Evolutionary conservation across 73 alveolate species (phyloP).

Genomic region (Tetrahymena thermophila): DNA sequence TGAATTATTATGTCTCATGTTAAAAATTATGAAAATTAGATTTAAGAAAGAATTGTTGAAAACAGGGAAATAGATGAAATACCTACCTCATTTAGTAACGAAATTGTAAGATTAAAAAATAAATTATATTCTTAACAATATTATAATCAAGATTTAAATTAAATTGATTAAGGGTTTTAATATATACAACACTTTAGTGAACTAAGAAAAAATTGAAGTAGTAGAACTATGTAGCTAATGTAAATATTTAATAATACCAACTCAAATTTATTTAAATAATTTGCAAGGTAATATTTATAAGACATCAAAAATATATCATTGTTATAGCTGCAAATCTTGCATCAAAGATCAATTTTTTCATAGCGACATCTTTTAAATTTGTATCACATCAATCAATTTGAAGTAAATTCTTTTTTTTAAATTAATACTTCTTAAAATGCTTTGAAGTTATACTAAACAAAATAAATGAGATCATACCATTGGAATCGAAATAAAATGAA

Average conservation of each 20-base stretch:
- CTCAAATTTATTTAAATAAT: background rate
- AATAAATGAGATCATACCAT: too few relatives aligned
- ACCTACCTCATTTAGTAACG: background rate
- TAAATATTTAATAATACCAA: background rate
- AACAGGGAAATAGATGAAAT: background rate
- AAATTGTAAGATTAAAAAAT: background rate
- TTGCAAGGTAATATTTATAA: background rate
- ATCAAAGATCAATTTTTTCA: background rate
- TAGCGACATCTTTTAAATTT: background rate
- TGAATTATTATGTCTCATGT: background rate
- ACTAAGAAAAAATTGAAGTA: background rate
- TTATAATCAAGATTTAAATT: too few relatives aligned
- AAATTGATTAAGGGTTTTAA: background rate
- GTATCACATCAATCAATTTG: background rate
- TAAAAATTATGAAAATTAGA: background rate
- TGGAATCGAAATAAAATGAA: too few relatives aligned
- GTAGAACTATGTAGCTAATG: background rate
- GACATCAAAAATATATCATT: background rate
- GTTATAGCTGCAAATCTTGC: background rate
- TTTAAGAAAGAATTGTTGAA: background rate
- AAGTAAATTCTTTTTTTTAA: background rate
- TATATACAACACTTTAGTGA: background rate
- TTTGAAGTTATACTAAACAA: too few relatives aligned
- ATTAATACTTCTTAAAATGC: too few relatives aligned
- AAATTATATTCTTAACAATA: background rate